These are phyloP conservation scores for Schizonepeta tenuifolia DNA, from an alignment of 257 asterid genomes.

Conservation along the genomic window DNA sequence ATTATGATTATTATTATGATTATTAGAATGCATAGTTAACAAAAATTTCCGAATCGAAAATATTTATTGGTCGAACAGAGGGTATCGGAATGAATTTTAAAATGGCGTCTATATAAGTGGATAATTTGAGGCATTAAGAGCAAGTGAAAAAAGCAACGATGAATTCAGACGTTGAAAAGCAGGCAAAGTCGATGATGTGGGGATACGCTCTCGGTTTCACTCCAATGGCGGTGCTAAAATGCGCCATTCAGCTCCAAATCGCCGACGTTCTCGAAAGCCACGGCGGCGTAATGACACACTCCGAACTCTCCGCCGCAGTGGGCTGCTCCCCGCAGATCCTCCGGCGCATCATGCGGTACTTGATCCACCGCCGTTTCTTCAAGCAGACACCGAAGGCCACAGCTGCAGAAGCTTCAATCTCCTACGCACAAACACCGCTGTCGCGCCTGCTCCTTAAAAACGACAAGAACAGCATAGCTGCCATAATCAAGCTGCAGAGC, in stretches of 20 bases:
- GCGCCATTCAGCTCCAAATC: slow-evolving; percentile 66
- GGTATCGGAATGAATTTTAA: too few species aligned
- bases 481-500: slow-evolving; percentile 49
- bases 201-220: slow-evolving; percentile 54
- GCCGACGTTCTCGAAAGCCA: slow-evolving; percentile 54
- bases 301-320: slow-evolving; percentile 47
- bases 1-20: too few species aligned
- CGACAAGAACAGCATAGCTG: slow-evolving; percentile 44
- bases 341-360: slow-evolving; percentile 67
- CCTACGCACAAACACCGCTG: slow-evolving; percentile 56
- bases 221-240: slow-evolving; percentile 62
- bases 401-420: not conserved
- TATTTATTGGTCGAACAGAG: too few species aligned
- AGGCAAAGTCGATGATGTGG: slow-evolving; percentile 57
- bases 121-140: too few species aligned
- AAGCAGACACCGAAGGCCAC: slow-evolving; percentile 30
- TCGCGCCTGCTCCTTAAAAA: slow-evolving; percentile 47
- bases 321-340: slow-evolving; percentile 54
- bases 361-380: slow-evolving; percentile 52
- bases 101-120: too few species aligned
- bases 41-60: too few species aligned
- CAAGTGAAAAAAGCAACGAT: not conserved
- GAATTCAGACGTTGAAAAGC: slow-evolving; percentile 21
- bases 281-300: slow-evolving; percentile 37
- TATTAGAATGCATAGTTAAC: too few species aligned